A percentile compares a stretch with the other conserved stretches of the same genome.
Evolutionary conservation across 2,329 filamentous ascomycete genomes (phyloP).

Genomic region (Reticulascus tulasneorum): DNA sequence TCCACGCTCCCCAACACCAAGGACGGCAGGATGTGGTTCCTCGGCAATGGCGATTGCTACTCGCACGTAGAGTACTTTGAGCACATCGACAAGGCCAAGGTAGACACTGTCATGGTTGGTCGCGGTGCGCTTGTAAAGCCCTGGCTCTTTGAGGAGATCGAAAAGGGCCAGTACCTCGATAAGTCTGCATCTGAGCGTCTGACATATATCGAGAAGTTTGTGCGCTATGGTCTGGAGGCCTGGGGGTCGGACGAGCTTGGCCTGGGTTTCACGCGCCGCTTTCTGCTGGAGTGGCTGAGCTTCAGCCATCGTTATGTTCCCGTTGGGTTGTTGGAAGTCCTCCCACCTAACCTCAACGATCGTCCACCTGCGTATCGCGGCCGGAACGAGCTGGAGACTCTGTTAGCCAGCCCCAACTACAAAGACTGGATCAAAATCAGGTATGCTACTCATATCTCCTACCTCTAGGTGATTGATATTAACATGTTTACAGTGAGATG

Average conservation of each 20-base stretch:
- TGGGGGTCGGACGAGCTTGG: constrained; percentile 97
- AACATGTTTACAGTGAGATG: constrained; percentile 69
- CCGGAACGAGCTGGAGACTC: constrained; percentile 87
- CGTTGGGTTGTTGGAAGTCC: constrained; percentile 78
- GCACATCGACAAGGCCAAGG: constrained; percentile 69
- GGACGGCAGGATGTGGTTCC: constrained; percentile 75
- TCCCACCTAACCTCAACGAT: constrained; percentile 87
- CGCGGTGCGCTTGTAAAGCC: constrained; percentile 95
- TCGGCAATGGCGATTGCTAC: constrained; percentile 95
- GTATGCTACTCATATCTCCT: constrained; percentile 46
- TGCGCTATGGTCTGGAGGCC: constrained; percentile 81
- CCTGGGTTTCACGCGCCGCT: constrained; percentile 83
- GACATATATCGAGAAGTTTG: constrained; percentile 82
- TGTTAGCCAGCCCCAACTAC: constrained; percentile 86
- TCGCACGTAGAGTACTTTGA: constrained; percentile 84
- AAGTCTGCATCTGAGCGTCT: constrained; percentile 88
- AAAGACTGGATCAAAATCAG: constrained; percentile 98
- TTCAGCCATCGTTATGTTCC: constrained; percentile 92
- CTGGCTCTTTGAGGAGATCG: constrained; percentile 97
- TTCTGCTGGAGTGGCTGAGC: constrained; percentile 93
- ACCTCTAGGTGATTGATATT: constrained; percentile 1
- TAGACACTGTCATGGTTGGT: constrained; percentile 97
- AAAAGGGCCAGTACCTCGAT: constrained; percentile 87
- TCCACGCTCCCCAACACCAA: constrained; percentile 65
- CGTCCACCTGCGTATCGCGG: constrained; percentile 80